Evolutionary conservation across 495 filamentous ascomycete genomes (phyloP).

Genomic region (Penicillium turbatum): DNA sequence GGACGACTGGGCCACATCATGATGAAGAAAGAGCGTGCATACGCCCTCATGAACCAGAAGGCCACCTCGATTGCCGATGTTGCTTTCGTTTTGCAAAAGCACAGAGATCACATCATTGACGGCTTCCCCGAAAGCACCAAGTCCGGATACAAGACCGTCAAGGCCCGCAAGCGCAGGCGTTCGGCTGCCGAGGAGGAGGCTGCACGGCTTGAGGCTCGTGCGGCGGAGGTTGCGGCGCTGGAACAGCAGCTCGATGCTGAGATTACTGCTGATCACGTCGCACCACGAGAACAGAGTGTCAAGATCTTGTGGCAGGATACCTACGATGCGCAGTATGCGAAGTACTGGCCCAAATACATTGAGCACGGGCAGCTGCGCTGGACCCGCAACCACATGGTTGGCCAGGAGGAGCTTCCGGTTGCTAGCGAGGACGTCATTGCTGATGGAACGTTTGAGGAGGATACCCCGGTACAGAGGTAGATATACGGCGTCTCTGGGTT

Average conservation of each 20-base stretch:
- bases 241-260: constrained; percentile 30
- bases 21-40: constrained; percentile 54
- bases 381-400: constrained; percentile 35
- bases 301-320: constrained; percentile 68
- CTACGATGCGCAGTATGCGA: constrained; percentile 60
- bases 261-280: constrained; percentile 29
- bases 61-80: constrained; percentile 86
- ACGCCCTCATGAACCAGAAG: constrained; percentile 76
- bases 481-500: neutral
- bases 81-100: constrained; percentile 66
- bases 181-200: constrained; percentile 38
- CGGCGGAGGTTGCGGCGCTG: constrained; percentile 28
- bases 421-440: constrained; percentile 36
- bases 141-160: constrained; percentile 33
- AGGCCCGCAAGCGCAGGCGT: constrained; percentile 28
- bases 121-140: constrained; percentile 25
- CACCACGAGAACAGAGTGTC: constrained; percentile 27
- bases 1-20: constrained; percentile 42
- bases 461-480: constrained; percentile 16
- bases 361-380: constrained; percentile 51
- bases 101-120: constrained; percentile 36
- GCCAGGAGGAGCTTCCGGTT: constrained; percentile 23
- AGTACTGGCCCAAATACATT: constrained; percentile 65
- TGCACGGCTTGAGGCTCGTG: constrained; percentile 32
- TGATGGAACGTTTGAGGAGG: constrained; percentile 42